Base-by-base conservation (phyloP, 371 early-diverging fungal genomes). In the Mortierella sp. region DNA sequence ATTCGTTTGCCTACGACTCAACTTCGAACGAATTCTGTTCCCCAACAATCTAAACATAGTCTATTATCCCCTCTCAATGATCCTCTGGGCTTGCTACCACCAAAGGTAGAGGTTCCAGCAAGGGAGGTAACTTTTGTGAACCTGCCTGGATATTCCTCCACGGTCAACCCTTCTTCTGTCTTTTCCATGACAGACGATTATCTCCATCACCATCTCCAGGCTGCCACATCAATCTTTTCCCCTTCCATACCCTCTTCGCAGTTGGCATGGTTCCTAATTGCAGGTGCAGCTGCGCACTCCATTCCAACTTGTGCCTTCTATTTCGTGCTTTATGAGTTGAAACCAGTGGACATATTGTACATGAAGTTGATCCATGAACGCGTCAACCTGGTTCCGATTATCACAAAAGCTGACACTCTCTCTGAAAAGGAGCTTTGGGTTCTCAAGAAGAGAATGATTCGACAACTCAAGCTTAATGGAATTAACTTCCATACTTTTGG, bases 281-380 rank as follows among this genome's bases (percentile, higher is more conserved):
- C 80, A 34, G 80, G 80, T 22, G 66, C 80, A 3, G 58, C 59
- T 17, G 71, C 71, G 0, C 80, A 74, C 55, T 62, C 80, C 2
- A 31, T 74, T 22, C 80, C 80, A 1, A 80, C 80, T 5, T 64
- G 70, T 45, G 80, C 80, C 13, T 80, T 80, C 51, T 80, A 80
- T 31, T 80, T 80, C 65, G 80, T 80, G 26, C 75, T 80, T n/a
- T 80, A 80, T 34, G 80, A 80, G 34, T 68, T 80, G 45, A 80
- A 80, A 51, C 80, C 80, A 9, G 53, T 80, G 34, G 80, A 80
- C 51, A 74, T 80, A 22, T 54, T 80, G 13, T 80, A 80, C 54
- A 80, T 80, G 80, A 80, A 75, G 45, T 58, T 80, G 43, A 56
- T 80, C 26, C 80, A 80, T 31, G 80, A 80, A 37, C 70, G 74